Evolutionary conservation across 129 eudicot species (phyloP).

Genomic region (Cynara cardunculus): DNA sequence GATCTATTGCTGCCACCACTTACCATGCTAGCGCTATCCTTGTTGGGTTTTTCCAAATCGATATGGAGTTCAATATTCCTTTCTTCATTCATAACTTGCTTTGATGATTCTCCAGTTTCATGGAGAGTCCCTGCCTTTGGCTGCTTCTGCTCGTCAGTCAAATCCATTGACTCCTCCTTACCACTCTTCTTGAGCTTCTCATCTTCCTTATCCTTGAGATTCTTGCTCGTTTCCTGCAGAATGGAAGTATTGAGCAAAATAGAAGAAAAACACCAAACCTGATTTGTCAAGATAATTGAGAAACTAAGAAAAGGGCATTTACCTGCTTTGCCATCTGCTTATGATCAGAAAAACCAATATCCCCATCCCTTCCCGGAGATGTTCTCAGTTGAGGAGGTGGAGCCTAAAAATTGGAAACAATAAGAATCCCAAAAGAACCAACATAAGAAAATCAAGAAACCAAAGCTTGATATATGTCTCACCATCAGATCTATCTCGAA

Average conservation of each 20-base stretch:
- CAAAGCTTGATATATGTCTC: slow-evolving; percentile 24
- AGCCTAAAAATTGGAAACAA: slow-evolving; percentile 48
- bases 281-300: not conserved
- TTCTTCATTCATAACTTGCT: slow-evolving; percentile 35
- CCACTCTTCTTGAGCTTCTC: slow-evolving; percentile 27
- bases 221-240: slow-evolving; percentile 37
- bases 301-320: slow-evolving; percentile 20
- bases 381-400: slow-evolving; percentile 87
- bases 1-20: slow-evolving; percentile 35
- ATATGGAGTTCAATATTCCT: slow-evolving; percentile 42
- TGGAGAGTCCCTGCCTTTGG: slow-evolving; percentile 25
- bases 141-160: slow-evolving; percentile 30
- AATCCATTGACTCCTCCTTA: slow-evolving; percentile 27
- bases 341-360: slow-evolving; percentile 23
- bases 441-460: not conserved
- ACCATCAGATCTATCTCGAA: slow-evolving; percentile 96
- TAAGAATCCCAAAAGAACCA: not conserved
- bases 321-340: slow-evolving; percentile 30
- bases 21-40: slow-evolving; percentile 22
- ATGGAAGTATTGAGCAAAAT: not conserved
- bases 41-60: slow-evolving; percentile 59
- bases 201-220: slow-evolving; percentile 29
- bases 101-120: slow-evolving; percentile 39
- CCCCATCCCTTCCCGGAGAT: slow-evolving; percentile 56
- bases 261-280: not conserved